Conservation (phyloP, 805 yeast genomes). For the Hanseniaspora hatyaiensis region DNA sequence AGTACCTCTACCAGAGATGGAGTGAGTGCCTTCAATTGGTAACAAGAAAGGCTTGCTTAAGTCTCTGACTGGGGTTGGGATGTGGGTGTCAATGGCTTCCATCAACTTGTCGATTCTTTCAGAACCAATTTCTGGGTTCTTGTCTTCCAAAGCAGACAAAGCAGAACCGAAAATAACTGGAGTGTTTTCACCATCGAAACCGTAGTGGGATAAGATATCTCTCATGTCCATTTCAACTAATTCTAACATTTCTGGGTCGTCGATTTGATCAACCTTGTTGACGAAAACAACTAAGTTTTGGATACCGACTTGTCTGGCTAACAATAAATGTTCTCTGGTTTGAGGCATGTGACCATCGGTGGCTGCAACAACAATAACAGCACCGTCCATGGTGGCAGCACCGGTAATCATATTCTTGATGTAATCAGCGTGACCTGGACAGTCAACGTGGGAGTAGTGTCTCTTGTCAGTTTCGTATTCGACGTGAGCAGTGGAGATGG, state of each 20-base stretch:
- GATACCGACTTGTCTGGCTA: conserved; percentile 99
- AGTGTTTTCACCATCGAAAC: conserved; percentile 95
- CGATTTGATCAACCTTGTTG: conserved; percentile 94
- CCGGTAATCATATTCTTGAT: conserved; percentile 98
- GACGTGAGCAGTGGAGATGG: conserved; percentile 95
- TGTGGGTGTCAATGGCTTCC: conserved; percentile 84
- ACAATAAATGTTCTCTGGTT: conserved; percentile 95
- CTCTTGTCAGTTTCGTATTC: conserved; percentile 91
- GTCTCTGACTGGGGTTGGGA: conserved; percentile 95
- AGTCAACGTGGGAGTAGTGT: conserved; percentile 96
- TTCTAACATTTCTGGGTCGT: conserved; percentile 98
- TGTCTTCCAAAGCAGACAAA: conserved; percentile 84
- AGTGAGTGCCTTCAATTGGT: conserved; percentile 95
- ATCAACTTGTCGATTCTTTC: conserved; percentile 72
- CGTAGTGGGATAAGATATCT: conserved; percentile 79
- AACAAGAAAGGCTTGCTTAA: conserved; percentile 90
- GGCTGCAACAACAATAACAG: conserved; percentile 97
- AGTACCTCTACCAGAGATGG: conserved; percentile 99
- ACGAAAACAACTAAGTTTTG: conserved; percentile 94
- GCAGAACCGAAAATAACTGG: conserved; percentile 99
- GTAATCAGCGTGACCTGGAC: conserved; percentile 98
- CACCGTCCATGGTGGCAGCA: conserved; percentile 99
- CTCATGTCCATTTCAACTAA: conserved; percentile 99
- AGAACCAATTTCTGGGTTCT: conserved; percentile 81
- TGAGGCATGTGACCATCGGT: conserved; percentile 99